Conservation (phyloP, 305 asterid genomes). For the Fraxinus albicans region DNA sequence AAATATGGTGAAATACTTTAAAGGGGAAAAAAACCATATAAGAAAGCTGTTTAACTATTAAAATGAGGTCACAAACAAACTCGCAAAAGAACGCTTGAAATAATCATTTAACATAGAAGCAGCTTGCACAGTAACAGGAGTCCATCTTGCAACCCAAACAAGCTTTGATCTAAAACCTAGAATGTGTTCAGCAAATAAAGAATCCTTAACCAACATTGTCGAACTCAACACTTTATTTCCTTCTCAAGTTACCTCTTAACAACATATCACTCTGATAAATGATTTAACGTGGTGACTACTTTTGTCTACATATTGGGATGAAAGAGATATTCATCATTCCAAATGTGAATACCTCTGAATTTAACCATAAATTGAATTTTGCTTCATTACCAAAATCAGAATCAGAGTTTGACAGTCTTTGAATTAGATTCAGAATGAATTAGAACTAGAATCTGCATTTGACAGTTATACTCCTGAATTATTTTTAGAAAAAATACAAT, state of each 20-base stretch:
- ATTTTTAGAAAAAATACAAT: too few relatives aligned
- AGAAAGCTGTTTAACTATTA: background rate
- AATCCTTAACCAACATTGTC: background rate
- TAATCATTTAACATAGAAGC: background rate
- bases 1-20: background rate
- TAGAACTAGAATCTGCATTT: background rate
- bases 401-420: background rate
- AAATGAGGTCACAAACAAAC: background rate
- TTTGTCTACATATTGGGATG: background rate
- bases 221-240: background rate
- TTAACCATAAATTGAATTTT: background rate
- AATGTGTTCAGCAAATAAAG: background rate
- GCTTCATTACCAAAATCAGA: background rate
- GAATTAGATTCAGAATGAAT: background rate
- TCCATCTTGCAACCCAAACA: background rate
- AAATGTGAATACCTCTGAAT: background rate
- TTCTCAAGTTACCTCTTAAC: background rate
- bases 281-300: background rate
- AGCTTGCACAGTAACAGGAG: background rate
- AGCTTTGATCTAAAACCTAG: background rate
- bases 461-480: background rate
- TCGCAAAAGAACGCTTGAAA: too few relatives aligned
- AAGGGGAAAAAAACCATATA: too few relatives aligned
- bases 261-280: background rate
- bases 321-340: background rate